Conservation (phyloP, 192 early-diverging fungal genomes). For the Linnemannia zychae region DNA sequence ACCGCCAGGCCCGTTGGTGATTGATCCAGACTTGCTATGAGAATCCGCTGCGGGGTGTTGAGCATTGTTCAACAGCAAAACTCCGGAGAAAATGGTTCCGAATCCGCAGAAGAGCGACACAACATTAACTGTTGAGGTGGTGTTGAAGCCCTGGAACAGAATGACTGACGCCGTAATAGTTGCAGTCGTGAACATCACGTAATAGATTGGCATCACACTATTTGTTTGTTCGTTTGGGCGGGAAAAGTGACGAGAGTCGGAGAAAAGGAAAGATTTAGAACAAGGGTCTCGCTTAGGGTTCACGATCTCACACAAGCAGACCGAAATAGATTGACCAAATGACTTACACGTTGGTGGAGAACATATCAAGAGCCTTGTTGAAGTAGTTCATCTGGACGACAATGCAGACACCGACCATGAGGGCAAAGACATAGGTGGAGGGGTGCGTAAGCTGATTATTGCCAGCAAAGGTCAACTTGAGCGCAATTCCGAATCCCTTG, state of each 20-base stretch:
- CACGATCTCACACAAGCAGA: not conserved
- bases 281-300: not conserved
- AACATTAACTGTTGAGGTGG: conserved; percentile 78
- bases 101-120: conserved; percentile 91
- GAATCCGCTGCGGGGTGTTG: conserved; percentile 34
- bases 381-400: conserved; percentile 99
- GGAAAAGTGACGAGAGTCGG: not conserved
- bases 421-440: conserved; percentile 90
- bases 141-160: conserved; percentile 90
- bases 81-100: conserved; percentile 93
- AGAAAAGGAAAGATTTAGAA: conserved; percentile 7
- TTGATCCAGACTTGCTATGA: conserved; percentile 40
- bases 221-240: not conserved
- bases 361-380: conserved; percentile 95
- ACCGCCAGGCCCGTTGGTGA: conserved; percentile 37
- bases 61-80: conserved; percentile 83
- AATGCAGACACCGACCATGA: conserved; percentile 84
- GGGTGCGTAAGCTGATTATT: conserved; percentile 92
- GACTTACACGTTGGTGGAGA: conserved; percentile 88
- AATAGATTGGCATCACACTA: conserved; percentile 92
- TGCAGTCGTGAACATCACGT: conserved; percentile 95
- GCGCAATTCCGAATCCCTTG: conserved; percentile 94
- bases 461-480: conserved; percentile 93
- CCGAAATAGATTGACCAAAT: conserved; percentile 2
- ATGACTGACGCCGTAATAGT: conserved; percentile 92